Conservation (phyloP, 805 yeast species). For the Saturnispora serradocipensis region DNA sequence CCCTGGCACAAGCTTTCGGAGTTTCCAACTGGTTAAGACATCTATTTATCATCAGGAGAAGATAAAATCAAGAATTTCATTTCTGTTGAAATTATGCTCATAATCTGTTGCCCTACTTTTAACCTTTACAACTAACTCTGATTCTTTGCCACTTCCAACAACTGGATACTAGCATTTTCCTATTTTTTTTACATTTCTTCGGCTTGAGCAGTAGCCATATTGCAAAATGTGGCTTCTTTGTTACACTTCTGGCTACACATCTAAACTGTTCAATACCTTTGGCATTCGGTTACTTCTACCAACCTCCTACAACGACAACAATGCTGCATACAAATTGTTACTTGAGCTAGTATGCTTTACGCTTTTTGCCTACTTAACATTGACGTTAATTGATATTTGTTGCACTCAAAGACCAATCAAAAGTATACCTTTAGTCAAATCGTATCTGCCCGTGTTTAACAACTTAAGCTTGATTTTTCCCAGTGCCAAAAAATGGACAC, state of each 20-base stretch:
- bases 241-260: neutral
- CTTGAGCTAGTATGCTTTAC: neutral
- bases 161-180: neutral
- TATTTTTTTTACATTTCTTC: neutral
- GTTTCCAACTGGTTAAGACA: too few relatives aligned
- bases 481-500: conserved; percentile 12
- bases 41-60: too few relatives aligned
- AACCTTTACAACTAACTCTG: neutral
- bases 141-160: neutral
- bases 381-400: neutral
- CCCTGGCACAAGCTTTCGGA: too few relatives aligned
- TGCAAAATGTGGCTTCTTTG: neutral
- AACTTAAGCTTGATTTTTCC: conserved; percentile 21
- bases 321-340: neutral
- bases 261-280: neutral
- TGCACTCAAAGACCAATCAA: conserved; percentile 13
- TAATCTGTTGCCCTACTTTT: neutral
- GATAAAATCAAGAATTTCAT: neutral
- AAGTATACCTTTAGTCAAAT: conserved; percentile 15
- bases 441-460: conserved; percentile 22
- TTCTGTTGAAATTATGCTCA: neutral
- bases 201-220: neutral
- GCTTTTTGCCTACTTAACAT: neutral
- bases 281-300: neutral
- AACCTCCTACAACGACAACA: neutral